Evolutionary conservation across 2,329 filamentous ascomycete genomes (phyloP).

Genomic region (Sarocladiaceae sp.): DNA sequence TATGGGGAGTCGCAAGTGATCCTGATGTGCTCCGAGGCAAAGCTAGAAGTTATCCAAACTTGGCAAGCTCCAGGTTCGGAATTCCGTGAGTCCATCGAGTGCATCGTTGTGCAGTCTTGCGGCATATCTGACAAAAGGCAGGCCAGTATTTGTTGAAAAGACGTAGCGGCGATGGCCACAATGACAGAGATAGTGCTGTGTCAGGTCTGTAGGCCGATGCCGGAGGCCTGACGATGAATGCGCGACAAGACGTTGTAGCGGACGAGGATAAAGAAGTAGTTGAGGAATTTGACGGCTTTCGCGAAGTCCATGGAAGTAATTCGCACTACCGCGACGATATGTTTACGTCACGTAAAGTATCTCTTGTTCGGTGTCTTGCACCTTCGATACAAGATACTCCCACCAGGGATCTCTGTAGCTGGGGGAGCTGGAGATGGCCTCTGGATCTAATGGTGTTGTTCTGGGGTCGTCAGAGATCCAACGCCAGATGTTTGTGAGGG

Average conservation of each 20-base stretch:
- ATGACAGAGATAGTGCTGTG: conserved; percentile 34
- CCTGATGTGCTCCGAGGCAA: conserved; percentile 35
- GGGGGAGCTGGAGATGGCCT: conserved; percentile 19
- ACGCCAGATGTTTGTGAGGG: conserved; percentile 28
- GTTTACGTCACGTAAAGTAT: conserved; percentile 32
- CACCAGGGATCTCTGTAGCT: conserved; percentile 31
- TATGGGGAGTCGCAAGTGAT: conserved; percentile 30
- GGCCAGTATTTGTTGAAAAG: conserved; percentile 35
- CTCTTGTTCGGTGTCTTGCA: conserved; percentile 27
- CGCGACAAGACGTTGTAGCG: background rate
- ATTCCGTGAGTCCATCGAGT: conserved; percentile 27
- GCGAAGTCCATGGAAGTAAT: no score
- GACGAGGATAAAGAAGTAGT: background rate
- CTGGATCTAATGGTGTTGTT: conserved; percentile 11
- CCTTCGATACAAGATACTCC: conserved; percentile 31
- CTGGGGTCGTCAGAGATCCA: conserved; percentile 28
- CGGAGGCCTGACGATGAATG: no score
- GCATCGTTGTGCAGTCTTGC: background rate
- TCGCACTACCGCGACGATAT: background rate
- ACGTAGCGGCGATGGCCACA: conserved; percentile 22
- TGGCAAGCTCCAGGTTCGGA: conserved; percentile 34
- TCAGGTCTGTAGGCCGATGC: conserved; percentile 19
- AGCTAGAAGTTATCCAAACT: conserved; percentile 28
- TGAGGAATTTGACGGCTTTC: no score
- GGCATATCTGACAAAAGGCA: conserved; percentile 15